Conservation (phyloP, 139 green algal species). For the Chlamydomonas schloesseri region DNA sequence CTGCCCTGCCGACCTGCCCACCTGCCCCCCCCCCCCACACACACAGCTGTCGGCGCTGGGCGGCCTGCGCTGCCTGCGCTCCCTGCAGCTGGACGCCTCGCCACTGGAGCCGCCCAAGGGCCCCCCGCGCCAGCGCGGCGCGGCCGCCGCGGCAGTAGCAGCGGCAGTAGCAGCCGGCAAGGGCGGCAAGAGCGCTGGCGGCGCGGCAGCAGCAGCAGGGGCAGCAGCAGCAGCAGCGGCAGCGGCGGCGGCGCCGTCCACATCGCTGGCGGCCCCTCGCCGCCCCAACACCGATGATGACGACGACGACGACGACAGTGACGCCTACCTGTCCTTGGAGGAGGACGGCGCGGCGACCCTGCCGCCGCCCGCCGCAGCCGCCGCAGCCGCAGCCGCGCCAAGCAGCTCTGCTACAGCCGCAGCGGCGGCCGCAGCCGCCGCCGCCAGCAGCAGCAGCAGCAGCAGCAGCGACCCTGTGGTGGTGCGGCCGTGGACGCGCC, state of each 20-base stretch:
- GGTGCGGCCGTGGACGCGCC: too few species aligned
- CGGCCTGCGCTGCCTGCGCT: slow-evolving; percentile 14
- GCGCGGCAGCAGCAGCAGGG: not conserved
- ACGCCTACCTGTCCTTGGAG: slow-evolving; percentile 15
- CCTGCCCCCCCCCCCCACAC: not conserved
- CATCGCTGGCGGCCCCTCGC: too few species aligned
- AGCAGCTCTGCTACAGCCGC: too few species aligned
- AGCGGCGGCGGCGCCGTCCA: not conserved
- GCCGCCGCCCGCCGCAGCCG: not conserved
- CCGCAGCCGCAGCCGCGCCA: not conserved
- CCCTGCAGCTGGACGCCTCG: slow-evolving; percentile 20
- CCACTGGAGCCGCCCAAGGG: slow-evolving; percentile 10
- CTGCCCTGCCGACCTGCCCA: too few species aligned
- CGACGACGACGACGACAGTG: slow-evolving; percentile 18
- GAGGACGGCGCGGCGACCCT: not conserved
- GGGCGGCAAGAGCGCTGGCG: not conserved
- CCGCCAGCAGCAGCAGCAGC: too few species aligned
- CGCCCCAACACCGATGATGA: too few species aligned
- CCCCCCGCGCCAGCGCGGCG: too few species aligned
- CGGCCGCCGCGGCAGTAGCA: too few species aligned
- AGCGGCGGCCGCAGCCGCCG: too few species aligned
- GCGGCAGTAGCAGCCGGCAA: not conserved
- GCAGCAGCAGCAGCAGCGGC: not conserved
- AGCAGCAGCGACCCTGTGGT: too few species aligned
- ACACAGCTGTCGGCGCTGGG: slow-evolving; percentile 11